These are phyloP conservation scores for Eruca vesicaria DNA, from an alignment of 441 rosid genomes.

Conservation along the genomic window DNA sequence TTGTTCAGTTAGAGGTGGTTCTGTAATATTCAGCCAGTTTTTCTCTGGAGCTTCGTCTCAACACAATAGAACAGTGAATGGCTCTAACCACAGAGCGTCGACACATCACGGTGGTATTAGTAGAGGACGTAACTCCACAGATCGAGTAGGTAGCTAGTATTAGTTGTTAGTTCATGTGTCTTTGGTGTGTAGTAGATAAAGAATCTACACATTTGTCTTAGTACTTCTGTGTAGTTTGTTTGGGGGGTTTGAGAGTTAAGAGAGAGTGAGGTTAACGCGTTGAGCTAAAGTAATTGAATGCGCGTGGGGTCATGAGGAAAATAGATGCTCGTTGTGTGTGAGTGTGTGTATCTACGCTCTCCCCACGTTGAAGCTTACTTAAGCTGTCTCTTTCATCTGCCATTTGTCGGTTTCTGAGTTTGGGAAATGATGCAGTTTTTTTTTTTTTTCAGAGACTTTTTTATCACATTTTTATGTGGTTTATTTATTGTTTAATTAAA, in stretches of 20 bases:
- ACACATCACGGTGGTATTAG: conserved; percentile 16
- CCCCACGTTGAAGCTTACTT: conserved; percentile 47
- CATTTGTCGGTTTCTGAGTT: conserved; percentile 37
- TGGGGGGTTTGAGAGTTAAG: not conserved
- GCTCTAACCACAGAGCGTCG: conserved; percentile 28
- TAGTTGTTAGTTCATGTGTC: not conserved
- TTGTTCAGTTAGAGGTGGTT: conserved; percentile 71
- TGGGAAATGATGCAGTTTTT: conserved; percentile 52
- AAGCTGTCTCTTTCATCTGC: conserved; percentile 44
- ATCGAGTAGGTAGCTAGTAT: conserved; percentile 34
- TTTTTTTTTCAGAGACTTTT: conserved; percentile 24
- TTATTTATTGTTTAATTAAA: conserved; percentile 1
- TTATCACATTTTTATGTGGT: conserved; percentile 14
- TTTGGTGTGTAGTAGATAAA: not conserved
- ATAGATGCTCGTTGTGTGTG: conserved; percentile 24
- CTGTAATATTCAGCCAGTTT: conserved; percentile 52
- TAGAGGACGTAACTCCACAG: conserved; percentile 37
- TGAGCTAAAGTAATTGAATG: not conserved
- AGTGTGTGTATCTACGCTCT: conserved; percentile 29
- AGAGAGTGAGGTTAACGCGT: conserved; percentile 18
- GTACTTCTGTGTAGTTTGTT: not conserved
- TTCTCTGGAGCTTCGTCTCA: conserved; percentile 53
- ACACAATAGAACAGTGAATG: conserved; percentile 37
- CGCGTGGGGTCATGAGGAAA: conserved; percentile 43
- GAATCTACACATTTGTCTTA: too few relatives aligned